phyloP scores from a whole-genome alignment of 306 rosid species.

The Lathyrus oleraceus region DNA sequence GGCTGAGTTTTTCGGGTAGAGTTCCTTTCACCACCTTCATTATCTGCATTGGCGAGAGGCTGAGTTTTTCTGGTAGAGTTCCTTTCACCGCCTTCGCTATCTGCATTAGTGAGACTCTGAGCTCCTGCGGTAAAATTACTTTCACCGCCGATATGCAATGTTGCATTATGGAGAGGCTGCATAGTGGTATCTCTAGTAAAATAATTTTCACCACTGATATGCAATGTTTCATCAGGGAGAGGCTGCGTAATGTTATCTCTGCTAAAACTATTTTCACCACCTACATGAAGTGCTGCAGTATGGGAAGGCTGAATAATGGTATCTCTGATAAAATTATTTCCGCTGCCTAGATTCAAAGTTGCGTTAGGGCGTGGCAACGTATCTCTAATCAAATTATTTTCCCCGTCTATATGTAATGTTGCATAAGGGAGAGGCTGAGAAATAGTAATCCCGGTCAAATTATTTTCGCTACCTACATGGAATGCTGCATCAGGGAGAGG shows the following conservation, averaged over 20 bases:
- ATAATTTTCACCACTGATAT: conserved; percentile 24
- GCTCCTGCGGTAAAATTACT: conserved; percentile 25
- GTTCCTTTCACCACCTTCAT: conserved; percentile 27
- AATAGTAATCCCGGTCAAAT: conserved; percentile 13
- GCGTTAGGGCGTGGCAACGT: conserved; percentile 1
- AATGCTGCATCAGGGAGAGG: conserved; percentile 13
- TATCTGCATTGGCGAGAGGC: too few relatives aligned
- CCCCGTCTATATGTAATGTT: conserved; percentile 23
- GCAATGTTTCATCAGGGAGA: not conserved
- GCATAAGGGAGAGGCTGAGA: not conserved
- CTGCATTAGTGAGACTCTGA: conserved; percentile 4
- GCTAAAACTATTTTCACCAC: conserved; percentile 27
- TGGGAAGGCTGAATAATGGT: not conserved
- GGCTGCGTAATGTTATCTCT: not conserved
- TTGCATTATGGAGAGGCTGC: conserved; percentile 9
- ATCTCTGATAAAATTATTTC: conserved; percentile 27
- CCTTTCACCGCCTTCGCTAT: not conserved
- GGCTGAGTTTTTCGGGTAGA: conserved; percentile 7
- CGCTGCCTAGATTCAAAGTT: conserved; percentile 10
- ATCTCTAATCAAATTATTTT: conserved; percentile 16
- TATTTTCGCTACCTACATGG: conserved; percentile 27
- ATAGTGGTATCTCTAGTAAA: not conserved
- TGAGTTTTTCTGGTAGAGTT: not conserved
- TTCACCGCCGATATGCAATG: conserved; percentile 7
- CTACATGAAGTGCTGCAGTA: not conserved